These are phyloP conservation scores for Yamadazyma olivae DNA, from an alignment of 805 yeast species.

Conservation along the genomic window DNA sequence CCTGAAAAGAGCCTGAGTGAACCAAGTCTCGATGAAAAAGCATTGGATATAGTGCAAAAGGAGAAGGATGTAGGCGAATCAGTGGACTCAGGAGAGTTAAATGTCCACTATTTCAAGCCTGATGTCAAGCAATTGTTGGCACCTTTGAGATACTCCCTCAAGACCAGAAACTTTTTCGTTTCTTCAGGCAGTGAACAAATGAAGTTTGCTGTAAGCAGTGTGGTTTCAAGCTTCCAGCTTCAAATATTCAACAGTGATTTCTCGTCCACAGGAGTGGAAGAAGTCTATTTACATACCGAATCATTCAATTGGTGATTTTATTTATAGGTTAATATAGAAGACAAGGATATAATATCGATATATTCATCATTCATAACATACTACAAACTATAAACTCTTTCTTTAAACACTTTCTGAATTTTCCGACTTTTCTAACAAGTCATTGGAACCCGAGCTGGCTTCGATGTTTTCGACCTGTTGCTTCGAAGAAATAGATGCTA, in stretches of 20 bases:
- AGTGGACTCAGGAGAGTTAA: background rate
- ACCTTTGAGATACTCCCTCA: slow-evolving; percentile 13
- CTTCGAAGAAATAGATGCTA: slow-evolving; percentile 1
- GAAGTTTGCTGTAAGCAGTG: slow-evolving; percentile 36
- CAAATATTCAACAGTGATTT: slow-evolving; percentile 27
- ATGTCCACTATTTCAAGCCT: slow-evolving; percentile 15
- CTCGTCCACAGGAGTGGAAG: slow-evolving; percentile 28
- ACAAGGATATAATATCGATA: background rate
- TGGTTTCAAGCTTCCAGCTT: slow-evolving; percentile 40
- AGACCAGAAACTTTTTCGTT: slow-evolving; percentile 37
- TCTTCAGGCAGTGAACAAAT: slow-evolving; percentile 45
- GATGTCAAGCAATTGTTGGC: slow-evolving; percentile 15
- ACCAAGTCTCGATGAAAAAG: too few species aligned
- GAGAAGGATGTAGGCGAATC: background rate
- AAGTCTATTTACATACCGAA: slow-evolving; percentile 51
- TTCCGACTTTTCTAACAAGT: background rate
- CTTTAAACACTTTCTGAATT: background rate
- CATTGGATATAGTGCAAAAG: background rate
- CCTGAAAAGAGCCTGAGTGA: too few species aligned
- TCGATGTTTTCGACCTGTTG: slow-evolving; percentile 4
- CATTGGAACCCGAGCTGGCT: too few species aligned
- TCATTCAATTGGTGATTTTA: slow-evolving; percentile 41
- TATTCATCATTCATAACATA: slow-evolving; percentile 1
- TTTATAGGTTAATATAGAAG: background rate
- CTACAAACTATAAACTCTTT: background rate